Evolutionary conservation across 2,329 filamentous ascomycete genomes (phyloP), one percentile per base, ranked within the genome.

Genomic region (Mariannaea elegans): DNA sequence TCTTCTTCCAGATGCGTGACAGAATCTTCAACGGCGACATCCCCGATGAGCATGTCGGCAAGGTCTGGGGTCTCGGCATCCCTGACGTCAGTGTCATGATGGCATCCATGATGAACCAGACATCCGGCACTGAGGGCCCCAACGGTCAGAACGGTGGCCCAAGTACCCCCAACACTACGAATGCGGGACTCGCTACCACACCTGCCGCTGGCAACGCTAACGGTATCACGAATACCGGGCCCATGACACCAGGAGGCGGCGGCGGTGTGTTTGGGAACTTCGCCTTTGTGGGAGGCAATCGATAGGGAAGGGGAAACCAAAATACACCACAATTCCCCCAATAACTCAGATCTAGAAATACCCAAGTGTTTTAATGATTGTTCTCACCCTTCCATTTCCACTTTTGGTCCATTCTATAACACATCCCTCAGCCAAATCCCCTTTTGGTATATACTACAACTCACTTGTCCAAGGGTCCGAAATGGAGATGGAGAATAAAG

Each of bases 1-100:
- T 97, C 27, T 99, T 97, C 79, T 99, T 97, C 86, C 91, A 93
- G 71, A 90, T 98, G 82, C 88, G 90, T 60, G 90, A 93, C 73
- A 89, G 92, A 72, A 92, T 98, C 65, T 98, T 97, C 78, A 90
- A 90, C 69, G 90, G 91, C 62, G 84, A 88, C 21, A 90, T 97
- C 45, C 88, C 92, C 7, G 87, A 91, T 27, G 91, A 96, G 67
- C 93, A 96, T 66, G 81, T 91, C 6, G 93, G 94, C 60, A 94
- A 96, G 77, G 93, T 97, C 68, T 98, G 94, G 91, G 94, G 94
- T 10, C 82, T 98, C 9, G 94, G 93, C 51, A 90, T 87, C 78
- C 84, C 91, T 66, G 87, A 90, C 76, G 80, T 85, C 77, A 70
- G 83, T 19, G 66, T 79, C 27, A 63, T 76, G 29, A 72, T 70